Percentiles rank a stretch among this genome's conserved stretches.
Conservation (phyloP, 2,329 filamentous ascomycete species). For the Knoxdaviesia capensis region DNA sequence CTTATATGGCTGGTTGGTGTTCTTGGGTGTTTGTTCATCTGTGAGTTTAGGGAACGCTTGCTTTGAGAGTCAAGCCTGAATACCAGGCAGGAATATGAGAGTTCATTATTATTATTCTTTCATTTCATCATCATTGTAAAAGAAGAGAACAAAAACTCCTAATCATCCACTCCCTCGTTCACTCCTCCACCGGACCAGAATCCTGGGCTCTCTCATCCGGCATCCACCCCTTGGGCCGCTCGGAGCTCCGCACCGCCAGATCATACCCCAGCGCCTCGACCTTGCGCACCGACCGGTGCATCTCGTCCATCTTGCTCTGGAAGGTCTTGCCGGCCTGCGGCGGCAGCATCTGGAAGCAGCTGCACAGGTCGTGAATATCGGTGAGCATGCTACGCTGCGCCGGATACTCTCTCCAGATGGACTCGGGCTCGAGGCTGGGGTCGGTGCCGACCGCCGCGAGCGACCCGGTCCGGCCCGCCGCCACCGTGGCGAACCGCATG, state of each 20-base stretch:
- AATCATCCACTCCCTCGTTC: neutral
- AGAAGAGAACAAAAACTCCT: no score
- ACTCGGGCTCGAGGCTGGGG: neutral
- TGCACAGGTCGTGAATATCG: conserved; percentile 63
- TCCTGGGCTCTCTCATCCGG: conserved; percentile 20
- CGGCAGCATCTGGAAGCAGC: conserved; percentile 54
- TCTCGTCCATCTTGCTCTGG: conserved; percentile 64
- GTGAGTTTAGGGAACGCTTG: no score
- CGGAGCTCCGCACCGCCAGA: conserved; percentile 66
- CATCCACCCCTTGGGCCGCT: conserved; percentile 81
- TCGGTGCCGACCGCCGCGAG: conserved; percentile 16
- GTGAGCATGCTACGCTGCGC: conserved; percentile 42
- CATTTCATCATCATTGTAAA: no score
- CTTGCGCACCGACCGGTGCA: conserved; percentile 79
- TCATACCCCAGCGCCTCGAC: conserved; percentile 84
- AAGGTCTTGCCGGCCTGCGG: conserved; percentile 37
- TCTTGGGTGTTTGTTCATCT: no score
- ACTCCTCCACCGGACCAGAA: neutral
- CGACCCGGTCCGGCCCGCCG: conserved; percentile 53
- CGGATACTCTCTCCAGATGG: neutral
- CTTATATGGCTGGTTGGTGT: no score
- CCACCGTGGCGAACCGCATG: conserved; percentile 89
- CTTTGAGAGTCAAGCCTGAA: no score
- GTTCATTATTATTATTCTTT: no score
- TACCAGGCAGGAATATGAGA: no score